Evolutionary conservation across 78 protist genomes (phyloP).

Genomic region (Mantamonas sphyraenae): DNA sequence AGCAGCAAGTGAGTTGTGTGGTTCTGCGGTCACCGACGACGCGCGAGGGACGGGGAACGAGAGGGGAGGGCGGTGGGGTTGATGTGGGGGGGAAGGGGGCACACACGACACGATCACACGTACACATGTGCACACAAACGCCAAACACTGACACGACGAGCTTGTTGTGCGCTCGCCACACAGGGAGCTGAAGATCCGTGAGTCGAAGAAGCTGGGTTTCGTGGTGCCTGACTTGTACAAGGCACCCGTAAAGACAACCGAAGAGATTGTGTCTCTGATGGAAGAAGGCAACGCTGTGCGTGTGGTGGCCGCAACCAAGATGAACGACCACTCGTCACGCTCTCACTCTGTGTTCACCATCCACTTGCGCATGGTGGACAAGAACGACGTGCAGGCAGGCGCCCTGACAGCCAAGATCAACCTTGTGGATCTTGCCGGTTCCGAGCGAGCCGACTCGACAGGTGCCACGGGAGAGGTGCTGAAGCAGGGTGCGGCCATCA

Average conservation of each 20-base stretch:
- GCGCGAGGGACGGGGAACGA: too few species aligned
- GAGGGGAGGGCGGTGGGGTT: too few species aligned
- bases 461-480: conserved; percentile 46
- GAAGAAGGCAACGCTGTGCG: conserved; percentile 32
- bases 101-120: too few species aligned
- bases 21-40: too few species aligned
- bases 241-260: conserved; percentile 13
- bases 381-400: not conserved
- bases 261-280: conserved; percentile 20
- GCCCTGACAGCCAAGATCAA: conserved; percentile 14
- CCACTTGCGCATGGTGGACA: not conserved
- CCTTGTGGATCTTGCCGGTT: conserved; percentile 46
- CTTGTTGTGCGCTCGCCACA: too few species aligned
- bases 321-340: conserved; percentile 57
- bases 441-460: conserved; percentile 41
- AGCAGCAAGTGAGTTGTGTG: too few species aligned
- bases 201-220: too few species aligned
- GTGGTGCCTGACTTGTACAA: too few species aligned
- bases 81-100: too few species aligned
- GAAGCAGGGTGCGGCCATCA: conserved; percentile 39
- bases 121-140: too few species aligned
- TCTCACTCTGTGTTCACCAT: conserved; percentile 62
- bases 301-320: conserved; percentile 49
- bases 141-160: too few species aligned
- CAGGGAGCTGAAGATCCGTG: too few species aligned